These are phyloP conservation scores for Naegleria gruberi DNA, from an alignment of 208 protist species.

Conservation along the genomic window DNA sequence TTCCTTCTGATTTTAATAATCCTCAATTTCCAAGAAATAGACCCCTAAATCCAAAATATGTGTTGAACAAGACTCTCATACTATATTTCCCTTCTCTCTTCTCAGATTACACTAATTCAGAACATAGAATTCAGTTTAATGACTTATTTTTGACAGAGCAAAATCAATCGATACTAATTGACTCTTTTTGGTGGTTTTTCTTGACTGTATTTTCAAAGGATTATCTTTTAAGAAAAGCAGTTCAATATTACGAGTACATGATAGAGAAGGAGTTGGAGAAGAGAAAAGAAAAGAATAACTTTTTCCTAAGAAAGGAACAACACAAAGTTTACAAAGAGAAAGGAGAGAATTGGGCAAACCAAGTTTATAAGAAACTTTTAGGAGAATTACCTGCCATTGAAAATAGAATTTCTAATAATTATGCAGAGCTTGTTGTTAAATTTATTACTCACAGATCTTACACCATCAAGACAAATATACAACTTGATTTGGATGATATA, in stretches of 20 bases:
- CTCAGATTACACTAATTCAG: not conserved
- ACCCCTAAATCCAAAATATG: not conserved
- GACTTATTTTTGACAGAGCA: not conserved
- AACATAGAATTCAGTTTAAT: not conserved
- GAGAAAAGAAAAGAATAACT: not conserved
- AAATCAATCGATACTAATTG: not conserved
- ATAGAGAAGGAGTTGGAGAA: not conserved
- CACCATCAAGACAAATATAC: not conserved
- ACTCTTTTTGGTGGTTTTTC: not conserved
- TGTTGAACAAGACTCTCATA: not conserved
- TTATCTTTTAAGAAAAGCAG: not conserved
- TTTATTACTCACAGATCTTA: not conserved
- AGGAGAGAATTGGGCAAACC: not conserved
- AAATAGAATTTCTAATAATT: not conserved
- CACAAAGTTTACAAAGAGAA: not conserved
- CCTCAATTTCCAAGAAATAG: not conserved
- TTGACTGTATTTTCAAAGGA: not conserved
- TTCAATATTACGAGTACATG: not conserved
- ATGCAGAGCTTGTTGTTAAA: not conserved
- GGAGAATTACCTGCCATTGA: not conserved
- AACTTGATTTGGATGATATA: not conserved
- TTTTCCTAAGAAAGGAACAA: not conserved
- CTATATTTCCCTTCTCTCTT: not conserved
- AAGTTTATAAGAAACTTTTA: not conserved
- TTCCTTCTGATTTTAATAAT: not conserved